A percentile compares a stretch with the other conserved stretches of the same genome.
Evolutionary conservation across 768 basidiomycete species (phyloP).

Genomic region (Lactarius indigo): DNA sequence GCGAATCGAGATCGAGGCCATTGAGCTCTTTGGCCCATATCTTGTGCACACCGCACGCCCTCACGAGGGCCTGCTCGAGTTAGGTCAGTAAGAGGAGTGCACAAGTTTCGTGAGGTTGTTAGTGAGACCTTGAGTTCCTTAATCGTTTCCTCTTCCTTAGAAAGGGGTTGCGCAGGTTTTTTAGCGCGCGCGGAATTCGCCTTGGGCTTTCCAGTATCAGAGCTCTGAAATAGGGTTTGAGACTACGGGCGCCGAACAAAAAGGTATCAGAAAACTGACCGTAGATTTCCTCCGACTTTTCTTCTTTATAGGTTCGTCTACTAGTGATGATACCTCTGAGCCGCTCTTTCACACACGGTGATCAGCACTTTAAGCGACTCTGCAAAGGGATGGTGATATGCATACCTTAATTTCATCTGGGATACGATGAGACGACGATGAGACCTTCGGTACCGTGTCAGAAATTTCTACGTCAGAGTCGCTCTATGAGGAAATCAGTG

Average conservation of each 20-base stretch:
- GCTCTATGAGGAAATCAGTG: not conserved
- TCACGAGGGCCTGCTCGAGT: conserved; percentile 54
- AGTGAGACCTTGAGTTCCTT: conserved; percentile 64
- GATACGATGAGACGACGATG: conserved; percentile 3
- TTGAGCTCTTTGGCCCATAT: conserved; percentile 73
- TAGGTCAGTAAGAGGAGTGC: not conserved
- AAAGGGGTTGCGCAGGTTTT: conserved; percentile 29
- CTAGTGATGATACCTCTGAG: conserved; percentile 56
- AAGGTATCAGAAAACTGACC: conserved; percentile 27
- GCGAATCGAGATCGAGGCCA: conserved; percentile 51
- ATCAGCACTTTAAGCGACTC: not conserved
- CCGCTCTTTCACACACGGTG: conserved; percentile 41
- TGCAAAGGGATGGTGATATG: not conserved
- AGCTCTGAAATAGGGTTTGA: not conserved
- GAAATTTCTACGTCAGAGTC: conserved; percentile 1
- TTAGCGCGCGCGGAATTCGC: conserved; percentile 33
- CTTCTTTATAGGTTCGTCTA: conserved; percentile 54
- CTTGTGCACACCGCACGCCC: conserved; percentile 75
- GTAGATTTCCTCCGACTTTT: conserved; percentile 37
- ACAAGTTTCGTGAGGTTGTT: not conserved
- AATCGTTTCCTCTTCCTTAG: conserved; percentile 70
- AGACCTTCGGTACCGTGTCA: not conserved
- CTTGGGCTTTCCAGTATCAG: conserved; percentile 30
- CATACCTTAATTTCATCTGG: not conserved
- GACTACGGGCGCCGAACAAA: not conserved